Evolutionary conservation across 202 grass and related monocot species (phyloP), one percentile per base, ranked within the genome.

Genomic region (Zizania palustris): DNA sequence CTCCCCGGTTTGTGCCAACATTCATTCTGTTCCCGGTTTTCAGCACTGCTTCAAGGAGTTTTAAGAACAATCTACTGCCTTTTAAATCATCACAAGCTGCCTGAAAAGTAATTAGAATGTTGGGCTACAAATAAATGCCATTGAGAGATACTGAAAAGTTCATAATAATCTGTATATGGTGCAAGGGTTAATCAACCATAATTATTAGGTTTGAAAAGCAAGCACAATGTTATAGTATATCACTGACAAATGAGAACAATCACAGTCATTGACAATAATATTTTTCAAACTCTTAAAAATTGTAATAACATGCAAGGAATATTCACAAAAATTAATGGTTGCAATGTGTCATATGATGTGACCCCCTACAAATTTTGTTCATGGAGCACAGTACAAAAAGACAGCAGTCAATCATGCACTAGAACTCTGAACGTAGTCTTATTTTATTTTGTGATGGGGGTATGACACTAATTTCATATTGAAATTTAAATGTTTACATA

Each of bases 1-100:
- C 82, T 14, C 96, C 85, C 7, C 96, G 45, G 57, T 90, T 95
- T 14, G 96, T 98, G 34, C 89, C 87, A 5, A 95, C 87, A 42
- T 98, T 98, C 91, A 98, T 95, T 83, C 87, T 64, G 89, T 92
- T 98, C 43, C 96, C 91, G 0, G 91, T 87, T 85, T 85, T 84
- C 50, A 98, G 83, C 22, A 98, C 92, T 51, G 89, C 96, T 83
- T 98, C 96, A 18, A 98, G 79, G 57, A 98, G 80, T 83, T 92
- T 98, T 22, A 92, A 37, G 80, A 98, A 98, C 41, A 92, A 36
- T 67, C 88, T 95, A 35, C 91, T 98, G 12, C 86, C 83, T 84
- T 68, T 95, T 60, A 98, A 63, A 87, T 98, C 96, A 73, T 90
- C 91, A 66, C 91, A 95, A 56, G 89, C 91, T 83, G 85, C 89